A percentile compares a stretch with the other conserved stretches of the same genome.
Conservation (phyloP, 176 grass and related monocot genomes). For the Bromus sterilis region DNA sequence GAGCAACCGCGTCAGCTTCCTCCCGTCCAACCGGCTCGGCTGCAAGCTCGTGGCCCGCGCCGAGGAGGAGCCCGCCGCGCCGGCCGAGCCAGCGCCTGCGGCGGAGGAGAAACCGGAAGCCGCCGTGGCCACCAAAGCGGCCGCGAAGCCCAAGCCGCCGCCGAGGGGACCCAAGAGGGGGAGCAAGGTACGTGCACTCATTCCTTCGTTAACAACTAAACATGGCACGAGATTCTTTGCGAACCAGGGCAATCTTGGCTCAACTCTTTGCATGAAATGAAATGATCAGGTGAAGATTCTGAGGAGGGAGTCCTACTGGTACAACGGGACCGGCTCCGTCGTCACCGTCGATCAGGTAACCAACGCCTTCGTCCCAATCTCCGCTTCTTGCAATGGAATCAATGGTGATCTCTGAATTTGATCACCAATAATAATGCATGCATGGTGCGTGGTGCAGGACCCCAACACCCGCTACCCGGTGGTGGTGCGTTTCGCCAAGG, state of each 20-base stretch:
- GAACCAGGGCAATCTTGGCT: neutral
- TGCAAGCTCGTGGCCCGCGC: slow-evolving; percentile 53
- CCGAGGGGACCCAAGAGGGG: slow-evolving; percentile 85
- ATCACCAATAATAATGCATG: neutral
- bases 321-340: slow-evolving; percentile 74
- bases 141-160: slow-evolving; percentile 55
- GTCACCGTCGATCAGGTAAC: slow-evolving; percentile 82
- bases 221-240: neutral
- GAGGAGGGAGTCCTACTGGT: slow-evolving; percentile 94
- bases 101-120: neutral
- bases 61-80: slow-evolving; percentile 33
- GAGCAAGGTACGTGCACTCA: slow-evolving; percentile 23
- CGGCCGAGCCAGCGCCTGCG: slow-evolving; percentile 6
- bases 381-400: neutral
- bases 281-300: slow-evolving; percentile 80
- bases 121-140: slow-evolving; percentile 29
- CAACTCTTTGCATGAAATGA: neutral
- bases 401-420: neutral
- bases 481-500: slow-evolving; percentile 79
- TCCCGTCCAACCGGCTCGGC: slow-evolving; percentile 19
- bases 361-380: no score
- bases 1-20: slow-evolving; percentile 37
- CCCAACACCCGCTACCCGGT: slow-evolving; percentile 74
- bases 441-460: slow-evolving; percentile 34
- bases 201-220: neutral